A percentile compares a stretch with the other conserved stretches of the same genome.
Evolutionary conservation across 2,329 filamentous ascomycete genomes (phyloP).

Genomic region (Tolypocladium ovalisporum): DNA sequence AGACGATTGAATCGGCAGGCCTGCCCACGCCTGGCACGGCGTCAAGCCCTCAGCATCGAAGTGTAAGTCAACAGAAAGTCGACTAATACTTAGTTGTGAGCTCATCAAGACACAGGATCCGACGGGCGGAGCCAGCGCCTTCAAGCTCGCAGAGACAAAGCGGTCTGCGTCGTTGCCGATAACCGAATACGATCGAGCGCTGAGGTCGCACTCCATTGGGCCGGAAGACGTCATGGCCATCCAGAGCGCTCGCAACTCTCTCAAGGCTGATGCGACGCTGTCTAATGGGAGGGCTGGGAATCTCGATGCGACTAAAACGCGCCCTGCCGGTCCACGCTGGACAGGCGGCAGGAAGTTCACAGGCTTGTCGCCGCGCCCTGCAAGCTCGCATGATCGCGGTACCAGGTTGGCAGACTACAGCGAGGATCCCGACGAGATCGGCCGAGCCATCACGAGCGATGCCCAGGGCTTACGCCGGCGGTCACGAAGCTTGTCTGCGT

Average conservation of each 20-base stretch:
- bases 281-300: conserved; percentile 9
- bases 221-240: conserved; percentile 43
- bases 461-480: conserved; percentile 37
- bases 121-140: conserved; percentile 27
- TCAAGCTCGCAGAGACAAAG: conserved; percentile 30
- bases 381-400: conserved; percentile 45
- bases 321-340: conserved; percentile 14
- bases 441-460: conserved; percentile 51
- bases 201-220: conserved; percentile 51
- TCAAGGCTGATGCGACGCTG: conserved; percentile 32
- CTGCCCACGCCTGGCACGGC: not conserved
- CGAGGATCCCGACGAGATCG: conserved; percentile 43
- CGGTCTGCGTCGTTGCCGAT: conserved; percentile 49
- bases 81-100: not conserved
- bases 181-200: conserved; percentile 47
- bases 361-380: conserved; percentile 49
- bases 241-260: conserved; percentile 41
- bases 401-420: conserved; percentile 24
- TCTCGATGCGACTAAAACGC: not conserved
- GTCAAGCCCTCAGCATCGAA: conserved; percentile 27
- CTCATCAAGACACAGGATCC: conserved; percentile 11
- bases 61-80: conserved; percentile 28
- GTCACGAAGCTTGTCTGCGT: conserved; percentile 48
- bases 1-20: not conserved
- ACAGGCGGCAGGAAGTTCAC: conserved; percentile 30